A percentile compares a stretch with the other conserved stretches of the same genome.
These are phyloP conservation scores for Physcomitrium patens DNA, from an alignment of 225 moss, liverwort and hornwort species.

Conservation along the genomic window DNA sequence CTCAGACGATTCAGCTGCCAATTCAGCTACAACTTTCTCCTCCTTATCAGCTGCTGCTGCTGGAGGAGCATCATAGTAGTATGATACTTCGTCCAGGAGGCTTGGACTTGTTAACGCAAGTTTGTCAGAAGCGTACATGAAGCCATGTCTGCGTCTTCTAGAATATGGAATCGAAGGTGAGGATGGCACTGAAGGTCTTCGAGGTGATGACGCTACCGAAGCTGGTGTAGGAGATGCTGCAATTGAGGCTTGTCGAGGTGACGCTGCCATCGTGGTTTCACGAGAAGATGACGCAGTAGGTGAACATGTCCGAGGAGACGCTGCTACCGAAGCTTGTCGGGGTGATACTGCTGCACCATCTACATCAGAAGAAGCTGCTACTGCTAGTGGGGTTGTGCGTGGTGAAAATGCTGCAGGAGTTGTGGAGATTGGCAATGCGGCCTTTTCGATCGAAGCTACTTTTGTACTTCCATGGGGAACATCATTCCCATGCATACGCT, in stretches of 20 bases:
- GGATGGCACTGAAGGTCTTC: constrained; percentile 30
- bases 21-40: constrained; percentile 6
- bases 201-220: constrained; percentile 20
- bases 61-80: constrained; percentile 42
- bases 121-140: constrained; percentile 26
- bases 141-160: constrained; percentile 42
- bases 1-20: neutral
- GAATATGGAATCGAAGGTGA: constrained; percentile 36
- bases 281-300: constrained; percentile 12
- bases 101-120: constrained; percentile 22
- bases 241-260: constrained; percentile 20
- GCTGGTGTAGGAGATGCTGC: constrained; percentile 22
- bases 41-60: constrained; percentile 28
- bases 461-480: constrained; percentile 5
- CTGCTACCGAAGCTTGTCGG: neutral
- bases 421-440: no score
- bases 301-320: constrained; percentile 24
- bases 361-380: constrained; percentile 12
- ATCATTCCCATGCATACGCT: constrained; percentile 7
- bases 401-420: constrained; percentile 10
- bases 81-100: constrained; percentile 18
- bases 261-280: neutral
- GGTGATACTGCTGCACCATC: constrained; percentile 25
- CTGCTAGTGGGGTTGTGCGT: constrained; percentile 20
- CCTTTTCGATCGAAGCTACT: constrained; percentile 15